phyloP scores from a whole-genome alignment of 108 stramenopile genomes.

The Skeletonema potamos region DNA sequence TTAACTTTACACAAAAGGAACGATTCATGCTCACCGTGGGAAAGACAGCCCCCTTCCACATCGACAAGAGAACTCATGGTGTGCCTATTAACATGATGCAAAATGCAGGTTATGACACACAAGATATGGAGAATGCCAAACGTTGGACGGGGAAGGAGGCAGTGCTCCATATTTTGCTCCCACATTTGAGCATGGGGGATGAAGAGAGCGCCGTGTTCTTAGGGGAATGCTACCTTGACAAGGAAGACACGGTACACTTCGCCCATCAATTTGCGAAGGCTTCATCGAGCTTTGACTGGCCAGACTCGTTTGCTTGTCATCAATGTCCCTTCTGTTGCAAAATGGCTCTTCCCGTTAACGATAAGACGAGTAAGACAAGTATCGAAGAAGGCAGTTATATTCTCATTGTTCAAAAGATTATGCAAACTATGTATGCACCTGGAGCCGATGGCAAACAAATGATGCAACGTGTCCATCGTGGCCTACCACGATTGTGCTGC shows the following conservation, averaged over 20 bases:
- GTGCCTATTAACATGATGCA: not conserved
- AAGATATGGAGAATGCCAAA: not conserved
- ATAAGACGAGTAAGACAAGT: not conserved
- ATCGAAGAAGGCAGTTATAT: no score
- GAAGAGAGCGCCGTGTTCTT: not conserved
- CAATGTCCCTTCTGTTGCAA: not conserved
- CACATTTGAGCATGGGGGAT: not conserved
- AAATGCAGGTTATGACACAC: not conserved
- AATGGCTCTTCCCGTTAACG: not conserved
- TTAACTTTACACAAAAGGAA: not conserved
- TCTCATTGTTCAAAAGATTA: no score
- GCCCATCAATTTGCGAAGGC: not conserved
- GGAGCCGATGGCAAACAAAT: no score
- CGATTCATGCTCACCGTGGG: not conserved
- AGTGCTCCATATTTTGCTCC: not conserved
- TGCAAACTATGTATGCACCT: no score
- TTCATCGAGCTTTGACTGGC: not conserved
- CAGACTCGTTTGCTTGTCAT: not conserved
- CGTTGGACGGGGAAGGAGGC: not conserved
- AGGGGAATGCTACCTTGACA: not conserved
- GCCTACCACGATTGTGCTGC: no score
- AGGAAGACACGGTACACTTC: no score
- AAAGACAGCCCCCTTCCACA: not conserved
- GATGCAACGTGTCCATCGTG: no score
- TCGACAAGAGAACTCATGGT: not conserved